A percentile compares a stretch with the other conserved stretches of the same genome.
Evolutionary conservation across 2,329 filamentous ascomycete species (phyloP).

Genomic region (Neofusicoccum laricinum): DNA sequence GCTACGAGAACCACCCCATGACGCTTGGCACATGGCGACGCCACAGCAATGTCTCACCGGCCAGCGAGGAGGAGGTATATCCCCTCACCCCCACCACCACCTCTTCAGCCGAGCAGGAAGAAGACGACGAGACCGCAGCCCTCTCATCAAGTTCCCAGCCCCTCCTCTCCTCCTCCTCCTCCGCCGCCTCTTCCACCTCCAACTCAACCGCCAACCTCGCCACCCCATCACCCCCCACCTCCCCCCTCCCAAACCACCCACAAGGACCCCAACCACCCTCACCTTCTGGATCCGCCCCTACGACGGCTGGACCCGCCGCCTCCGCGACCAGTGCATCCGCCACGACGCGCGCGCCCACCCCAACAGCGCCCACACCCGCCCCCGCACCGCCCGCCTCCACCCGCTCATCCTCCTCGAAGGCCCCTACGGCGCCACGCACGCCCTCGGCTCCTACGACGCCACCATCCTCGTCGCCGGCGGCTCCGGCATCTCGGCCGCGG

Average conservation of each 20-base stretch:
- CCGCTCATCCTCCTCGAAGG: slow-evolving; percentile 48
- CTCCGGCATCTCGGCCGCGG: slow-evolving; percentile 32
- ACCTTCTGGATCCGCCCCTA: slow-evolving; percentile 52
- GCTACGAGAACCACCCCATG: slow-evolving; percentile 55
- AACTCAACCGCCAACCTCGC: slow-evolving; percentile 16
- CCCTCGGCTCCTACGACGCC: slow-evolving; percentile 40
- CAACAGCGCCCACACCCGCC: neutral
- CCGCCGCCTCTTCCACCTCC: neutral
- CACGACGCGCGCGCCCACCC: neutral
- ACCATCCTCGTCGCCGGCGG: slow-evolving; percentile 37
- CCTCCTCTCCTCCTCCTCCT: neutral
- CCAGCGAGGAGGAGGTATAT: neutral
- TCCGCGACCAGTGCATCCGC: slow-evolving; percentile 36
- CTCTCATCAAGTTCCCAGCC: neutral
- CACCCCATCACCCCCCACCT: slow-evolving; percentile 23
- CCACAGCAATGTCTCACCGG: neutral
- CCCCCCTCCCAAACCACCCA: slow-evolving; percentile 14
- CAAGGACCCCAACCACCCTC: slow-evolving; percentile 25
- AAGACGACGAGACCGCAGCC: neutral
- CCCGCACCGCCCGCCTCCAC: neutral
- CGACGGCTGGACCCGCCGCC: slow-evolving; percentile 49
- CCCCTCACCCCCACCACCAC: neutral
- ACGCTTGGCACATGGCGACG: slow-evolving; percentile 35
- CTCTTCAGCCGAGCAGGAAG: neutral
- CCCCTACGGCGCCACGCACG: slow-evolving; percentile 44